These are phyloP conservation scores for Dactylorhiza incarnata DNA, from an alignment of 106 monocot species.

Conservation along the genomic window DNA sequence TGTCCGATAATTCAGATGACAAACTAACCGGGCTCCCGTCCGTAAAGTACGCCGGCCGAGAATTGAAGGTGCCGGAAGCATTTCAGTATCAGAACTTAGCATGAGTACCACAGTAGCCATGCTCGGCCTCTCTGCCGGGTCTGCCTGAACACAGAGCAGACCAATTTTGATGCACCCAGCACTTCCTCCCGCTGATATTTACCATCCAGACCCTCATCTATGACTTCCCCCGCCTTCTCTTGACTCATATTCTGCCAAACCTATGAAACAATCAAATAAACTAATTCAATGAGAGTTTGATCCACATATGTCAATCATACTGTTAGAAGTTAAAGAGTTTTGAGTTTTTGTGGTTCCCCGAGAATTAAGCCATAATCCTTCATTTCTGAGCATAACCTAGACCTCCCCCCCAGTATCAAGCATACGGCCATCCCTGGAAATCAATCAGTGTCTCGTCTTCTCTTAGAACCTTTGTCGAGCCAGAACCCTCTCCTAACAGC, in stretches of 20 bases:
- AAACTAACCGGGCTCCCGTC: neutral
- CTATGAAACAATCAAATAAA: slow-evolving; percentile 9
- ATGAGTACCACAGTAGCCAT: slow-evolving; percentile 27
- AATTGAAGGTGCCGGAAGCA: slow-evolving; percentile 17
- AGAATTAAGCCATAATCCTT: too few relatives aligned
- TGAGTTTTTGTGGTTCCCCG: neutral
- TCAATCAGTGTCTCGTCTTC: too few relatives aligned
- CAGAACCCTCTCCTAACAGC: too few relatives aligned
- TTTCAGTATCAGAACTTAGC: slow-evolving; percentile 12
- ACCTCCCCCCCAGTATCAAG: too few relatives aligned
- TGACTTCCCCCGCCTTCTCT: slow-evolving; percentile 10
- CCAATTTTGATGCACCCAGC: slow-evolving; percentile 33
- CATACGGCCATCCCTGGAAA: too few relatives aligned
- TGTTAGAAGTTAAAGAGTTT: neutral
- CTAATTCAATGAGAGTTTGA: neutral
- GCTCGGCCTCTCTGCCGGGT: slow-evolving; percentile 22
- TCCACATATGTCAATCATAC: neutral
- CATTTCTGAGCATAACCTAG: too few relatives aligned
- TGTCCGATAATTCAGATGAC: neutral
- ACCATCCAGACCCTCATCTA: slow-evolving; percentile 13
- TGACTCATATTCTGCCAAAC: slow-evolving; percentile 24
- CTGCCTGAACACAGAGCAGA: slow-evolving; percentile 33
- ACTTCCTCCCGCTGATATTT: neutral
- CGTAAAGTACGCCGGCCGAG: slow-evolving; percentile 7
- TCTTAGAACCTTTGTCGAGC: too few relatives aligned